Evolutionary conservation across 2,329 filamentous ascomycete genomes (phyloP).

Genomic region (Alternaria sp.): DNA sequence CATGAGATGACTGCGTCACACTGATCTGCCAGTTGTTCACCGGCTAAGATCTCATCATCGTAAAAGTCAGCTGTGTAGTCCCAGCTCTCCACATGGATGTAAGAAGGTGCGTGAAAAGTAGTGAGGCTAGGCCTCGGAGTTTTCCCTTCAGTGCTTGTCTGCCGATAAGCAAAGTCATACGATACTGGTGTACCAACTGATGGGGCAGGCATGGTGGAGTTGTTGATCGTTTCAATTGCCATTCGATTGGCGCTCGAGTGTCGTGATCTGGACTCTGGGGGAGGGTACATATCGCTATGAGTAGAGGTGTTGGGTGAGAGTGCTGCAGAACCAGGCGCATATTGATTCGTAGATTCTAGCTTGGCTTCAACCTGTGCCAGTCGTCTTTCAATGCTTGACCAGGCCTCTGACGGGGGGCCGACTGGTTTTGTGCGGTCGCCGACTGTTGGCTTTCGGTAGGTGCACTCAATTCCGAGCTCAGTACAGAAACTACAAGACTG

Average conservation of each 20-base stretch:
- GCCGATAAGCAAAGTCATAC: constrained; percentile 35
- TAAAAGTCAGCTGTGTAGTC: constrained; percentile 39
- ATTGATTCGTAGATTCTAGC: constrained; percentile 26
- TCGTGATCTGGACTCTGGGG: constrained; percentile 14
- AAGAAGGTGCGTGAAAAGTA: constrained; percentile 29
- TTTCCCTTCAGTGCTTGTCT: constrained; percentile 32
- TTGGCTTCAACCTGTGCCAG: constrained; percentile 32
- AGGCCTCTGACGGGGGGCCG: constrained; percentile 22
- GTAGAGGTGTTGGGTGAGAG: constrained; percentile 23
- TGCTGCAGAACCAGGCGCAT: constrained; percentile 20
- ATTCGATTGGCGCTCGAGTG: constrained; percentile 26
- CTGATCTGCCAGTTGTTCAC: constrained; percentile 31
- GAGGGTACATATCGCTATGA: constrained; percentile 17
- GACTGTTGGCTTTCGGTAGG: constrained; percentile 33
- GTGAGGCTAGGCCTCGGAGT: constrained; percentile 32
- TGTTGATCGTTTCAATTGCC: constrained; percentile 19
- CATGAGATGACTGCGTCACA: constrained; percentile 23
- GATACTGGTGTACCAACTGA: constrained; percentile 20
- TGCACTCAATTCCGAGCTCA: constrained; percentile 37
- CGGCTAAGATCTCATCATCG: constrained; percentile 34
- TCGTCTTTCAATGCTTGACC: constrained; percentile 30
- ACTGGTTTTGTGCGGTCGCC: constrained; percentile 26
- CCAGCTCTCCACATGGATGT: constrained; percentile 36
- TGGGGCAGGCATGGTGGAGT: constrained; percentile 13
- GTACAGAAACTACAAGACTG: constrained; percentile 25